Conservation (phyloP, 2,329 filamentous ascomycete species). For the Mycosphaerella sp. region DNA sequence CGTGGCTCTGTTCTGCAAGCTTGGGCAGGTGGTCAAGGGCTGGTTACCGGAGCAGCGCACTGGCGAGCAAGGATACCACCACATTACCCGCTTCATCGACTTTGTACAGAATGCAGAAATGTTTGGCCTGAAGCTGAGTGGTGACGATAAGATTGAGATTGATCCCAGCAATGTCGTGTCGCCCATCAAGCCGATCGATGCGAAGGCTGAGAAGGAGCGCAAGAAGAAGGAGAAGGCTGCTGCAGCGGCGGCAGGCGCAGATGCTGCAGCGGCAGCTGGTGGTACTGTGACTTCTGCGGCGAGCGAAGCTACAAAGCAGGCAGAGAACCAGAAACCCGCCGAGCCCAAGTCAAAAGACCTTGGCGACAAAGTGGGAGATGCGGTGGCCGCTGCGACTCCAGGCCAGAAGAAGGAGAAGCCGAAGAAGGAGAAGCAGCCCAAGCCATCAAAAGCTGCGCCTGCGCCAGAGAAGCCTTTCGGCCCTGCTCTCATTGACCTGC, state of each 20-base stretch:
- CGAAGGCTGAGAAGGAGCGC: constrained; percentile 92
- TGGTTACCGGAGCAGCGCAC: constrained; percentile 86
- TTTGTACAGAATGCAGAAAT: constrained; percentile 84
- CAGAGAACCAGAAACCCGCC: constrained; percentile 32
- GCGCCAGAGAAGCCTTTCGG: constrained; percentile 69
- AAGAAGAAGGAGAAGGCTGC: constrained; percentile 90
- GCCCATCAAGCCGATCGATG: constrained; percentile 80
- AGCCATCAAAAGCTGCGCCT: constrained; percentile 55
- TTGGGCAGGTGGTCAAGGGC: constrained; percentile 67
- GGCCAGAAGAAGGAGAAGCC: constrained; percentile 59
- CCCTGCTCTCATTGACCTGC: constrained; percentile 83
- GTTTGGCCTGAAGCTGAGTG: constrained; percentile 62
- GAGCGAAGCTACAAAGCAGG: constrained; percentile 43
- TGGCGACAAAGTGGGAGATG: constrained; percentile 45
- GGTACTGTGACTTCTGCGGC: constrained; percentile 39
- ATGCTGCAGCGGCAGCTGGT: constrained; percentile 43
- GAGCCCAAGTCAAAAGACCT: constrained; percentile 42
- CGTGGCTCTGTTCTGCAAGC: constrained; percentile 70
- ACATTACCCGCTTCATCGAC: constrained; percentile 86
- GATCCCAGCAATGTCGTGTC: constrained; percentile 75
- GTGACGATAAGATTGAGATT: constrained; percentile 69
- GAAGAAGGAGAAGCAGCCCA: constrained; percentile 83
- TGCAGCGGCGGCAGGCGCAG: constrained; percentile 47
- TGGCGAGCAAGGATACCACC: constrained; percentile 78
- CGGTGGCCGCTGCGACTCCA: constrained; percentile 39